These are phyloP conservation scores for Larix kaempferi DNA, from an alignment of 75 land plant genomes.

Conservation along the genomic window DNA sequence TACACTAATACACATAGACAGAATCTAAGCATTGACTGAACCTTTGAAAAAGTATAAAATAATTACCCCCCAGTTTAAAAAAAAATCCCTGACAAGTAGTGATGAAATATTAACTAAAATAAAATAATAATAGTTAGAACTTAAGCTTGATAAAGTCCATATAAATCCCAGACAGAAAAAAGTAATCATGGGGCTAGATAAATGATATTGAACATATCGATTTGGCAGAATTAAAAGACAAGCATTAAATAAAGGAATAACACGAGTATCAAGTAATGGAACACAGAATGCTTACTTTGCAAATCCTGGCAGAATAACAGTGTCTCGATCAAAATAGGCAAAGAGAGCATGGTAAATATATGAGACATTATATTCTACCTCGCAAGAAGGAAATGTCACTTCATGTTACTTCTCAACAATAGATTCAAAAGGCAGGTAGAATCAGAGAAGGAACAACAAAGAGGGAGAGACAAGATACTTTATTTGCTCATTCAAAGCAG, in stretches of 20 bases:
- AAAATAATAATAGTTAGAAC: no score
- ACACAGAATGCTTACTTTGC: constrained; percentile 56
- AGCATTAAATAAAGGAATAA: not conserved
- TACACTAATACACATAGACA: no score
- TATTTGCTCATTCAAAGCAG: constrained; percentile 62
- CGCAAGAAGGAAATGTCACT: constrained; percentile 26
- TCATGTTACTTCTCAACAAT: not conserved
- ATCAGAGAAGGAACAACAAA: constrained; percentile 5
- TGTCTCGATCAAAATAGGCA: constrained; percentile 90
- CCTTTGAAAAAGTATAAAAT: no score
- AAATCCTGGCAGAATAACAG: constrained; percentile 80
- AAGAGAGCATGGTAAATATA: constrained; percentile 86
- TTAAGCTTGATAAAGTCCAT: no score
- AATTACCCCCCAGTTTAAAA: no score
- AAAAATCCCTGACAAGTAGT: no score
- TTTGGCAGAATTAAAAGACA: not conserved
- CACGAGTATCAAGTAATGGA: not conserved
- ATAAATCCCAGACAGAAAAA: no score
- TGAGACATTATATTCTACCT: constrained; percentile 93
- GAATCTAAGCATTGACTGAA: no score
- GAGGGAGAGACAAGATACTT: constrained; percentile 16
- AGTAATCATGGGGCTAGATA: no score
- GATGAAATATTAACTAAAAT: no score
- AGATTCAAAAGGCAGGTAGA: not conserved
- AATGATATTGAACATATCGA: not conserved